Base-by-base conservation (phyloP, 176 grass and related monocot genomes). In the Triticum timopheevii region DNA sequence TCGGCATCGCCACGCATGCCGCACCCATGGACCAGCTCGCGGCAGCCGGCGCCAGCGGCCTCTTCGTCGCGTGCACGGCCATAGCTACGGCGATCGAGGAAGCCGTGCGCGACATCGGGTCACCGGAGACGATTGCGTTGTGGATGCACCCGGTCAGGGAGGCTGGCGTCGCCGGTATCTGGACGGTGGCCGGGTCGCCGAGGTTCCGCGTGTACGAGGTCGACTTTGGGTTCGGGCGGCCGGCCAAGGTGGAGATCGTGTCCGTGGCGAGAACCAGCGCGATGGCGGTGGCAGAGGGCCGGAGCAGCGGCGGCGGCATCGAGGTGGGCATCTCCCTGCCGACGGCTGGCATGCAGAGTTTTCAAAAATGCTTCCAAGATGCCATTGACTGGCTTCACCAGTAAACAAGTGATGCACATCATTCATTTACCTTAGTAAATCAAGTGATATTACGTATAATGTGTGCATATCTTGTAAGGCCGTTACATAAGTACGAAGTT, bases 311-410 rank as follows among this genome's bases (percentile, higher is more conserved):
- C 23, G 90, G 93, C 50, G 87, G 93, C 4, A 61, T 92, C 31
- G 93, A 94, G 85, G 84, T 94, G 23, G 90, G 93, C 8, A 34
- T 94, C 10, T 83, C 85, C 13, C 69, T 92, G 70, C 84, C 49
- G 25, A 76, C 65, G 38, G 22, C 34, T 17, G 87, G 67, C 80
- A 94, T 94, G 85, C 69, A 89, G 1, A 61, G 24, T 13, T 89
- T 80, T 27, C 35, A 38, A 5, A 80, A 83, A 23, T 85, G 84
- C 76, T 91, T 91, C 13, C 31, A 28, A 8, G 61, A 86, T 10
- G 49, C 69, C 49, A 72, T 59, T 13, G 70, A 69, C 33, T 45
- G 25, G 80, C 54, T 36, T 27, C 69, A 22, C 10, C 35, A 40
- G 22, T 70, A 10, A 71, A 71, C 35, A 23, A 39, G 19, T 71